phyloP scores from a whole-genome alignment of 148 eudicot species.

The Beta vulgaris region DNA sequence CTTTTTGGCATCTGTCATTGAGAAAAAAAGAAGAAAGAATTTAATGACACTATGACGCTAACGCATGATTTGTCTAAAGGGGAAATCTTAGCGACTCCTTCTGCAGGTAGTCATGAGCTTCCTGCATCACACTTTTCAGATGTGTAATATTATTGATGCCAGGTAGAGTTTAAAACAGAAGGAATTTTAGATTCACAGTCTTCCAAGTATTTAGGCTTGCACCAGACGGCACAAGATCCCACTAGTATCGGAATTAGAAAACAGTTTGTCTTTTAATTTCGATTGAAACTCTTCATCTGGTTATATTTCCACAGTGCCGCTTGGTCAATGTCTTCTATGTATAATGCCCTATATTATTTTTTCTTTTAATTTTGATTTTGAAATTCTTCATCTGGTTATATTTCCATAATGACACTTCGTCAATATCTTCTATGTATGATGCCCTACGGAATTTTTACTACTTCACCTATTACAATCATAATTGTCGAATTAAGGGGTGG shows the following conservation, averaged over 20 bases:
- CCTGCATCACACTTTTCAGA: not conserved
- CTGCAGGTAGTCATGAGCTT: not conserved
- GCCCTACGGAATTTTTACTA: too few species aligned
- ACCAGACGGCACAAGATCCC: not conserved
- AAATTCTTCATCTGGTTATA: too few species aligned
- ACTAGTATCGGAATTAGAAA: not conserved
- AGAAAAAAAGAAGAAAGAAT: constrained; percentile 10
- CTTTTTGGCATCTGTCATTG: constrained; percentile 64
- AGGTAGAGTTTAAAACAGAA: not conserved
- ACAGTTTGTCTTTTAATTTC: not conserved
- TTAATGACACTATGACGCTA: not conserved
- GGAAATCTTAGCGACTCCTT: not conserved
- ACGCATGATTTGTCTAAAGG: not conserved
- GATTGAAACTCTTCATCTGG: too few species aligned
- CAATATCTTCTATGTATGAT: too few species aligned
- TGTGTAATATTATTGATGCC: not conserved
- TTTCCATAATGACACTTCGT: too few species aligned
- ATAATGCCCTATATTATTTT: not conserved
- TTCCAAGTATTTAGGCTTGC: not conserved
- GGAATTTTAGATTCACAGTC: not conserved
- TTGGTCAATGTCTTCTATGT: too few species aligned
- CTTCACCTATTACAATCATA: too few species aligned
- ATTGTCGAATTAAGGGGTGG: too few species aligned
- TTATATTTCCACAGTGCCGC: too few species aligned
- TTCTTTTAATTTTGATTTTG: not conserved